phyloP scores from a whole-genome alignment of 2,329 filamentous ascomycete species.

The Pseudogymnoascus sp. region DNA sequence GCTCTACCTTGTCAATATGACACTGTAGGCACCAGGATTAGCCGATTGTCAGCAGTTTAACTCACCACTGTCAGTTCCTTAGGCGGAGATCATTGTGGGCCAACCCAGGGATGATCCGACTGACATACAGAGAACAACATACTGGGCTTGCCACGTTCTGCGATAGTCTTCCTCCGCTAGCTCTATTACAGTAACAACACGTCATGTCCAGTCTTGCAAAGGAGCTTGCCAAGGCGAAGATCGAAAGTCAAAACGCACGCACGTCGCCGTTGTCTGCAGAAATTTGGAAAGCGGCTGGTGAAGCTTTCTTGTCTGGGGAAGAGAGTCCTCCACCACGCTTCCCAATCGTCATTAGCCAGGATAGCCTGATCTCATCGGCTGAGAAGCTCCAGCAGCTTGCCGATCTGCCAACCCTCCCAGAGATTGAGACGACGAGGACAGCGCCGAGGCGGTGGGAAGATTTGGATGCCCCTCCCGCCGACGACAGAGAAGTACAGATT shows the following conservation, averaged over 20 bases:
- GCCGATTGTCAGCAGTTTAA: neutral
- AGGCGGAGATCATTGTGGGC: slow-evolving; percentile 1
- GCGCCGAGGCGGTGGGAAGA: neutral
- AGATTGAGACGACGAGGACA: neutral
- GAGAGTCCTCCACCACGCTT: neutral
- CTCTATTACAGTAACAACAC: neutral
- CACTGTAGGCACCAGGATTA: neutral
- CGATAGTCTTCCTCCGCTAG: neutral
- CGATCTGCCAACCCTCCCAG: neutral
- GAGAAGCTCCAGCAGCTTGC: neutral
- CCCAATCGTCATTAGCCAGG: neutral
- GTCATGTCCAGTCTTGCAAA: neutral
- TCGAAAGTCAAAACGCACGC: neutral
- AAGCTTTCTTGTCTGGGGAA: neutral
- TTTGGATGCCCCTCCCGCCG: neutral
- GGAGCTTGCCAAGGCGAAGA: neutral
- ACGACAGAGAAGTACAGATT: neutral
- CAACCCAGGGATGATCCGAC: neutral
- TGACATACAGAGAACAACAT: neutral
- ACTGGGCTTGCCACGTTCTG: neutral
- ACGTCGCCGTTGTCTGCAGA: neutral
- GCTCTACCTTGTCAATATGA: neutral
- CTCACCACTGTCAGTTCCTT: neutral
- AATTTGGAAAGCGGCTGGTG: neutral
- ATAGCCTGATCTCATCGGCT: neutral